Percentiles rank a stretch among this genome's conserved stretches.
Conservation (phyloP, 768 basidiomycete species). For the Naematelia encephala region DNA sequence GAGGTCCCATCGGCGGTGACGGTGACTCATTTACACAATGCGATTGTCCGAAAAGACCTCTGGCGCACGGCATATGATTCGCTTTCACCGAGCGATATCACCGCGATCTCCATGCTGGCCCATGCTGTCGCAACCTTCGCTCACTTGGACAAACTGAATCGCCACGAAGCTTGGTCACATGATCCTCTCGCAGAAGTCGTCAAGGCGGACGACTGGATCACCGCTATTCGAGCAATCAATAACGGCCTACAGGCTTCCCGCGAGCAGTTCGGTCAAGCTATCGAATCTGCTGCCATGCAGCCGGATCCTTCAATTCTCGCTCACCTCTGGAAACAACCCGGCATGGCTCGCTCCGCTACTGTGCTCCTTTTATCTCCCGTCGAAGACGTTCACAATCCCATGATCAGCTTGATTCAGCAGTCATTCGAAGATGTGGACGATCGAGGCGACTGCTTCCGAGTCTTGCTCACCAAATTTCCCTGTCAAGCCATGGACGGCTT, state of each 20-base stretch:
- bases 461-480: conserved; percentile 66
- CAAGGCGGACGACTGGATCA: conserved; percentile 42
- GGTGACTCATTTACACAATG: conserved; percentile 25
- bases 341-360: conserved; percentile 62
- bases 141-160: conserved; percentile 63
- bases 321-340: conserved; percentile 59
- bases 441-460: conserved; percentile 80
- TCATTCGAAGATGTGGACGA: conserved; percentile 81
- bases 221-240: conserved; percentile 62
- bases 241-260: conserved; percentile 59
- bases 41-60: conserved; percentile 57
- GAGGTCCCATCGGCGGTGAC: conserved; percentile 13
- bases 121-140: conserved; percentile 60
- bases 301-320: conserved; percentile 56
- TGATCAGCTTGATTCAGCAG: conserved; percentile 74
- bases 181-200: conserved; percentile 32
- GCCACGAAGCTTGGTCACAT: conserved; percentile 43
- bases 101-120: conserved; percentile 62
- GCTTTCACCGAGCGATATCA: conserved; percentile 60
- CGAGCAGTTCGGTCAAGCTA: conserved; percentile 61
- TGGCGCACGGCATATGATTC: conserved; percentile 69
- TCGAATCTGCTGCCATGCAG: conserved; percentile 68
- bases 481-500: conserved; percentile 68
- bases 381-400: conserved; percentile 67
- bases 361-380: conserved; percentile 77